Evolutionary conservation across 352 stramenopile genomes (phyloP).

Genomic region (Phytopythium montanum): DNA sequence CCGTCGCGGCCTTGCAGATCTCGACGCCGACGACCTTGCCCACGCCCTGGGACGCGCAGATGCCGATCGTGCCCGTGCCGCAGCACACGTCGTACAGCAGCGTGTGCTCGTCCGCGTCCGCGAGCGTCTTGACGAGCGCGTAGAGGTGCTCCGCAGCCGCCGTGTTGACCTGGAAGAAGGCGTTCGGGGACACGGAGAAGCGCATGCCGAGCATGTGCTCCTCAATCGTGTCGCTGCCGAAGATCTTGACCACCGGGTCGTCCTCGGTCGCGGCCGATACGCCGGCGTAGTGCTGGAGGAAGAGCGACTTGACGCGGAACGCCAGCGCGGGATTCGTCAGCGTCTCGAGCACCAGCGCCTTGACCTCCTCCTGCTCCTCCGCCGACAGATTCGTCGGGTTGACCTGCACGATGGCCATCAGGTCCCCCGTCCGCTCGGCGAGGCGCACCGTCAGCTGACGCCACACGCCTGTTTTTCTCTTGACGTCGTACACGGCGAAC

Average conservation of each 20-base stretch:
- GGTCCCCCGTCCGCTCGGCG: constrained; percentile 56
- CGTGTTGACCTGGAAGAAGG: constrained; percentile 98
- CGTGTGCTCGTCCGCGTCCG: constrained; percentile 68
- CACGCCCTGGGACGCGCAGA: constrained; percentile 85
- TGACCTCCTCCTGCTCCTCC: constrained; percentile 34
- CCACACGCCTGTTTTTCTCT: constrained; percentile 69
- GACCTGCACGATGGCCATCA: constrained; percentile 81
- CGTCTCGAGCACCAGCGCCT: constrained; percentile 36
- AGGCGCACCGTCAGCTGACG: constrained; percentile 70
- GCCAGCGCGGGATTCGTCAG: constrained; percentile 35
- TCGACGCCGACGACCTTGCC: constrained; percentile 87
- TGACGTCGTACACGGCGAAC: constrained; percentile 72
- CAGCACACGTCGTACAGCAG: constrained; percentile 98
- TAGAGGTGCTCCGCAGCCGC: constrained; percentile 94
- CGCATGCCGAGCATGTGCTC: constrained; percentile 85
- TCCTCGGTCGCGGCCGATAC: constrained; percentile 87
- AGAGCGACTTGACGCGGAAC: constrained; percentile 86
- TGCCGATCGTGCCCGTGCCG: constrained; percentile 97
- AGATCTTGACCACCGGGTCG: constrained; percentile 82
- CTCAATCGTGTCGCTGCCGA: constrained; percentile 67
- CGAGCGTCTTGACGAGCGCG: constrained; percentile 90
- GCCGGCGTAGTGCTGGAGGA: constrained; percentile 91
- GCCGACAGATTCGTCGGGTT: constrained; percentile 39
- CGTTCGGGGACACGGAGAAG: constrained; percentile 89
- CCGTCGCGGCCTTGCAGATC: constrained; percentile 87